Base-by-base conservation (phyloP, 1,284 basidiomycete species). In the Xanthoconium separans region DNA sequence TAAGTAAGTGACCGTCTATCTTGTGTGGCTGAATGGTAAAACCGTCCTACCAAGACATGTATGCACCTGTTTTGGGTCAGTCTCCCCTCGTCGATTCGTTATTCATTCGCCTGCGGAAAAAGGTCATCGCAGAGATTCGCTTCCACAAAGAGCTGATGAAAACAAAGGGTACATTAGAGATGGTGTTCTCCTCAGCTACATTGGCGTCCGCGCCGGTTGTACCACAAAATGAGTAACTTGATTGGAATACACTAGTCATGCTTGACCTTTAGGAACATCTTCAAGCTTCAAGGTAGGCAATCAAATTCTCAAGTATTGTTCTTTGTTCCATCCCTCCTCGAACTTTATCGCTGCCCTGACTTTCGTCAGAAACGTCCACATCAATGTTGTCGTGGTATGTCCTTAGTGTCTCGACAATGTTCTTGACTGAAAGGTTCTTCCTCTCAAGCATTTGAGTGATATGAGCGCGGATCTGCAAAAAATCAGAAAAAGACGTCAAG, bases 21-120 rank as follows among this genome's bases (percentile, higher is more conserved):
- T 31, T 24, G 18, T 40, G 18, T 33, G 29, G n/a, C 22, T 12
- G 47, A 20, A 57, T 11, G 9, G 6, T 9, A 50, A 50, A 49
- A 34, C 46, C 15, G 15, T 48, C 20, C 30, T 44, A 30, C 24
- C 15, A 63, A 96, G 96, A 98, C 56, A 90, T 97, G 78, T 99
- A 99, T 69, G 80, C 84, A 0, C 82, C 91, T 2, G 87, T 97
- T 18, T 77, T 99, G 16, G 96, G 96, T 1, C 94, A 97, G 71
- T 96, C 95, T 29, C 93, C 95, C 1, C 75, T 96, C 45, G 91
- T 99, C 52, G 97, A 99, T 73, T 79, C 87, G 10, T 78, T 98
- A 33, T 89, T 99, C 61, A 77, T 90, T 20, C 87, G 89, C 47
- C 77, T 99, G 47, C 87, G 86, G 56, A 89, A 86, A 65, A 94